These are phyloP conservation scores for Peronosclerospora sorghi DNA, from an alignment of 352 stramenopile genomes.

Conservation along the genomic window DNA sequence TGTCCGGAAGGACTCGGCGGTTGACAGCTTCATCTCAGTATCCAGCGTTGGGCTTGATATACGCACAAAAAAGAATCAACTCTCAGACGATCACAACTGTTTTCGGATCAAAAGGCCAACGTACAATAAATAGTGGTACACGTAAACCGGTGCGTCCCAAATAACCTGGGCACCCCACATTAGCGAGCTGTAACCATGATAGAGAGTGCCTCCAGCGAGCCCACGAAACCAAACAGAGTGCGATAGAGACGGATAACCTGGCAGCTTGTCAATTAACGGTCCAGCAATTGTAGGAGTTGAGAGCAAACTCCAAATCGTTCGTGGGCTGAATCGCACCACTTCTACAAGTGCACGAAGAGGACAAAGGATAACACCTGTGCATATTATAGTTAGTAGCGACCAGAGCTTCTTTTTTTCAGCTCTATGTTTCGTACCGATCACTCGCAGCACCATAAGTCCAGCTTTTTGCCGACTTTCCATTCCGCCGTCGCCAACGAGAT, in stretches of 20 bases:
- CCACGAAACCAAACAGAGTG: constrained; percentile 44
- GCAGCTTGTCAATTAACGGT: constrained; percentile 28
- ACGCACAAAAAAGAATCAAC: constrained; percentile 6
- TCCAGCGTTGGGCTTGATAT: constrained; percentile 44
- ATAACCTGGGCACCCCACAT: constrained; percentile 42
- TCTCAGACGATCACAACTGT: too few species aligned
- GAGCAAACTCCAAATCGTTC: constrained; percentile 30
- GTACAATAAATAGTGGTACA: constrained; percentile 72
- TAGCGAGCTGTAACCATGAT: constrained; percentile 28
- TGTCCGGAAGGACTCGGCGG: constrained; percentile 61
- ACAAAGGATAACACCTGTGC: constrained; percentile 37
- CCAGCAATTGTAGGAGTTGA: constrained; percentile 15
- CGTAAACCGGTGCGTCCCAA: constrained; percentile 59
- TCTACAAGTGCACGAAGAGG: constrained; percentile 43
- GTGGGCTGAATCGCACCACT: constrained; percentile 36
- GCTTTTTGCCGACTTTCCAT: constrained; percentile 42
- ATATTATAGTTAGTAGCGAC: not conserved
- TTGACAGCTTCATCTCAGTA: constrained; percentile 31
- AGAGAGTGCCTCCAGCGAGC: constrained; percentile 42
- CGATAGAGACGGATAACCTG: constrained; percentile 14
- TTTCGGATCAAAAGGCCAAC: constrained; percentile 16
- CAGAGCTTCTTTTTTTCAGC: not conserved
- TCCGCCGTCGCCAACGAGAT: constrained; percentile 52
- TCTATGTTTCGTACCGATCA: constrained; percentile 20
- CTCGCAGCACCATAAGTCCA: constrained; percentile 37